Conservation (phyloP, 1,284 basidiomycete genomes). For the Cutaneotrichosporon sp. region DNA sequence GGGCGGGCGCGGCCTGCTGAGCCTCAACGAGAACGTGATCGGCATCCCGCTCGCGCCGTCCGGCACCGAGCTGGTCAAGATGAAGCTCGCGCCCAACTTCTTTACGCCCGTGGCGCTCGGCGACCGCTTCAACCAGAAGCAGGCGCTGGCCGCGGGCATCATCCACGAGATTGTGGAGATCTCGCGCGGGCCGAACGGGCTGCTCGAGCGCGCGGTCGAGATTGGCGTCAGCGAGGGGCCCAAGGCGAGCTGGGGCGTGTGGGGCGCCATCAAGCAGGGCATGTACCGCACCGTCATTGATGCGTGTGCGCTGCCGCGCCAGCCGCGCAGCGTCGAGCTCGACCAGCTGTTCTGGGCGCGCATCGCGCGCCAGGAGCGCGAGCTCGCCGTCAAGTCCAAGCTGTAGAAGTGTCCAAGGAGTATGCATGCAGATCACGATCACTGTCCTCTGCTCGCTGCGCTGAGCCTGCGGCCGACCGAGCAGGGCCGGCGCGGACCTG, state of each 20-base stretch:
- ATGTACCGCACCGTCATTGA: background rate
- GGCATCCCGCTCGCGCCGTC: constrained; percentile 74
- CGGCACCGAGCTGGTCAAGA: constrained; percentile 66
- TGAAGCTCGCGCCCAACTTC: constrained; percentile 58
- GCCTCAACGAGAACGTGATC: constrained; percentile 90
- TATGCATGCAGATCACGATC: constrained; percentile 1
- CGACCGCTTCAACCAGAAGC: constrained; percentile 72
- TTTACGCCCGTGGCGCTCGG: constrained; percentile 77
- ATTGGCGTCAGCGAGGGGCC: constrained; percentile 38
- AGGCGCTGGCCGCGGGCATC: constrained; percentile 68
- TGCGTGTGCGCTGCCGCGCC: background rate
- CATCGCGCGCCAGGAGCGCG: background rate
- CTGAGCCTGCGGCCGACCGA: too few relatives aligned
- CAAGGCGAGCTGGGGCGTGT: constrained; percentile 19
- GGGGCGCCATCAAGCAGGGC: constrained; percentile 7
- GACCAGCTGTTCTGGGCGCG: constrained; percentile 3
- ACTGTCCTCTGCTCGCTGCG: background rate
- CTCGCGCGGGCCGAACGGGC: constrained; percentile 32
- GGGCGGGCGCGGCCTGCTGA: constrained; percentile 75
- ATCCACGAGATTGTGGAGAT: constrained; percentile 69
- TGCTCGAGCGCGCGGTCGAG: constrained; percentile 58
- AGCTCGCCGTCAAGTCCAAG: background rate
- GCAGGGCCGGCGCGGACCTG: background rate
- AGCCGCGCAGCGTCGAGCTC: background rate
- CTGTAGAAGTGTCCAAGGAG: background rate